Percentiles rank a stretch among this genome's conserved stretches.
Evolutionary conservation across 345 rosid species (phyloP).

Genomic region (Eucalyptus microcorys): DNA sequence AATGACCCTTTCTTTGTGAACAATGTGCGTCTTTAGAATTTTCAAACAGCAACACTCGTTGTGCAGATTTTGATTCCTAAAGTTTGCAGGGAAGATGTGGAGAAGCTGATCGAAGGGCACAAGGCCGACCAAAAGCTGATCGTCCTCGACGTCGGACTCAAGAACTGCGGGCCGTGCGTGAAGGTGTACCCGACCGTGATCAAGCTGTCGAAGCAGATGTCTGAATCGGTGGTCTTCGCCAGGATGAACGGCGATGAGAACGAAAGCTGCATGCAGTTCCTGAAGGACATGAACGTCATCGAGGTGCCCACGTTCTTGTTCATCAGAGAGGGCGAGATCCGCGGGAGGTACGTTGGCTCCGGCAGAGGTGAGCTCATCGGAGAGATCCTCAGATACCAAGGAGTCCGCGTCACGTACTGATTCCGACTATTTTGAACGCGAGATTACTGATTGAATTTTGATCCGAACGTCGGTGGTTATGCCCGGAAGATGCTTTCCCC

Average conservation of each 20-base stretch:
- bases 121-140: slow-evolving; percentile 56
- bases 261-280: slow-evolving; percentile 83
- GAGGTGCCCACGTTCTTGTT: slow-evolving; percentile 90
- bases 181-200: slow-evolving; percentile 88
- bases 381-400: slow-evolving; percentile 82
- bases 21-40: neutral
- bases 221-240: slow-evolving; percentile 62
- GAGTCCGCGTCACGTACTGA: slow-evolving; percentile 67
- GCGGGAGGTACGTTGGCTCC: slow-evolving; percentile 85
- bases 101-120: slow-evolving; percentile 63
- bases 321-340: slow-evolving; percentile 60
- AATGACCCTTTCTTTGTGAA: neutral
- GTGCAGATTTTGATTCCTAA: neutral
- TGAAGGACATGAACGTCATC: slow-evolving; percentile 72
- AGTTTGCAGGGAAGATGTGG: slow-evolving; percentile 43
- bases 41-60: neutral
- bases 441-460: neutral
- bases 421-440: neutral
- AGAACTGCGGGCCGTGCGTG: slow-evolving; percentile 91
- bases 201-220: slow-evolving; percentile 71
- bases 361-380: slow-evolving; percentile 96
- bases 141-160: slow-evolving; percentile 83
- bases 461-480: neutral
- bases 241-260: slow-evolving; percentile 96
- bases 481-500: neutral